Evolutionary conservation across 495 filamentous ascomycete genomes (phyloP).

Genomic region (Xylaria nigripes): DNA sequence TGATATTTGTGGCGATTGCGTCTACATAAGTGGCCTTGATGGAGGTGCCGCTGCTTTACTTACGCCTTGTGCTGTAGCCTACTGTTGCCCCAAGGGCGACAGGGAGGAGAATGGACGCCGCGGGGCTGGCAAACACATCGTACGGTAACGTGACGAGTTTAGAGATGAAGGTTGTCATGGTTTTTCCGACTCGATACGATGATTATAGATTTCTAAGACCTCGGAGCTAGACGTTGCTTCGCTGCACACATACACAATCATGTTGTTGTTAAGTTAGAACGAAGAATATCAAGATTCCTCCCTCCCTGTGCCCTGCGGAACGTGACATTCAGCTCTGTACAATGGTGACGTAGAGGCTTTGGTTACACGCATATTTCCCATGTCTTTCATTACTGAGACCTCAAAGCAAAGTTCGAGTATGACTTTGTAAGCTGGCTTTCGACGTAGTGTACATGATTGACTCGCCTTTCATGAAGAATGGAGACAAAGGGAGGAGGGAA

Average conservation of each 20-base stretch:
- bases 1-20: neutral
- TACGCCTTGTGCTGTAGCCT: slow-evolving; percentile 54
- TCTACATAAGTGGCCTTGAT: neutral
- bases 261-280: no score
- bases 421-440: no score
- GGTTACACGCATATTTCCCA: no score
- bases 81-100: slow-evolving; percentile 55
- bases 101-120: slow-evolving; percentile 62
- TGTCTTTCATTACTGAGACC: no score
- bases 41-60: slow-evolving; percentile 8
- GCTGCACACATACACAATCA: no score
- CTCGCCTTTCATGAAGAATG: no score
- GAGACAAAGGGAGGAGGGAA: no score
- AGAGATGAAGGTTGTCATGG: slow-evolving; percentile 61
- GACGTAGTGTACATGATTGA: no score
- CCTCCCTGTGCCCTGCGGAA: neutral
- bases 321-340: neutral
- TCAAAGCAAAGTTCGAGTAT: no score
- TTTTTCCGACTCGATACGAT: slow-evolving; percentile 7
- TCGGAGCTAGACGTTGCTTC: no score
- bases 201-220: no score
- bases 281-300: no score
- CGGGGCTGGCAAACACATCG: slow-evolving; percentile 54
- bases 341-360: slow-evolving; percentile 4
- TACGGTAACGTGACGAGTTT: slow-evolving; percentile 51